phyloP scores from a whole-genome alignment of 768 basidiomycete genomes.

The Leccinellum luteum region DNA sequence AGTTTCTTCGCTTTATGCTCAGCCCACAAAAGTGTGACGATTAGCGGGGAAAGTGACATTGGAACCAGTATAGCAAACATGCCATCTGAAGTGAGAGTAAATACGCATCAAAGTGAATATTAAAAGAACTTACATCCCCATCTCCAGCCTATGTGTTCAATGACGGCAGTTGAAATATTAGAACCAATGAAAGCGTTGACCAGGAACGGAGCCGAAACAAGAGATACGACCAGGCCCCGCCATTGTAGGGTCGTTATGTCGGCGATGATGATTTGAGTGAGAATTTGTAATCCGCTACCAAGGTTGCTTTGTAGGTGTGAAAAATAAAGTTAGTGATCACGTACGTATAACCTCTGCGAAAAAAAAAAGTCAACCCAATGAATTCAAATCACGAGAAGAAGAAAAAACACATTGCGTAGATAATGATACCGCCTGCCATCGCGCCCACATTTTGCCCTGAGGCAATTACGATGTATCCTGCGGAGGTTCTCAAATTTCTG shows the following conservation, averaged over 20 bases:
- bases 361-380: conserved; percentile 15
- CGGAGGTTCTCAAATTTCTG: neutral
- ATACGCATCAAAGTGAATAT: neutral
- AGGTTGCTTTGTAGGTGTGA: too few relatives aligned
- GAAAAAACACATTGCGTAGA: conserved; percentile 52
- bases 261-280: conserved; percentile 63
- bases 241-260: conserved; percentile 58
- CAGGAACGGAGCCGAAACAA: conserved; percentile 52
- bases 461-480: conserved; percentile 54
- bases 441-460: conserved; percentile 44
- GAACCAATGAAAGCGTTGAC: conserved; percentile 66
- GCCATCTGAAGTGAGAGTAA: conserved; percentile 36
- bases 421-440: conserved; percentile 52
- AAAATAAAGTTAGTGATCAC: conserved; percentile 16
- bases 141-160: conserved; percentile 54
- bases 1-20: conserved; percentile 45
- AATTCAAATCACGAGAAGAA: neutral
- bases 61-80: conserved; percentile 61
- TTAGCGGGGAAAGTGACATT: conserved; percentile 47
- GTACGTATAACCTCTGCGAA: conserved; percentile 56
- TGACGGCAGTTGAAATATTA: conserved; percentile 49
- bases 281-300: conserved; percentile 54
- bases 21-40: conserved; percentile 53
- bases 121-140: conserved; percentile 58
- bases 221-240: conserved; percentile 49